Evolutionary conservation across 441 rosid genomes (phyloP).

Genomic region (Gossypium davidsonii): DNA sequence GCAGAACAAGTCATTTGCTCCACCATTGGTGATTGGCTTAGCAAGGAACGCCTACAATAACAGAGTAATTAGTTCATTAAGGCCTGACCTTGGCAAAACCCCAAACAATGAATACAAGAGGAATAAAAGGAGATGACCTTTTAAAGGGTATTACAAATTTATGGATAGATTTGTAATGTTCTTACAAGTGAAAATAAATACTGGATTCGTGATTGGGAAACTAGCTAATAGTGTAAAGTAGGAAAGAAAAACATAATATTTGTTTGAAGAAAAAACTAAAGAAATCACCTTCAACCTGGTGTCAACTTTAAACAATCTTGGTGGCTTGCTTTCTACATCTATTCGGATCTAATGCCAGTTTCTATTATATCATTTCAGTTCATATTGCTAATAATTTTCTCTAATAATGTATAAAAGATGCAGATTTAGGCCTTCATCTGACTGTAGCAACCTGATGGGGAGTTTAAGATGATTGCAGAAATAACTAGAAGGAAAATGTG

Average conservation of each 20-base stretch:
- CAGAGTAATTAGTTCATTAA: conserved; percentile 11
- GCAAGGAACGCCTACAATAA: conserved; percentile 74
- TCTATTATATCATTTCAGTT: neutral
- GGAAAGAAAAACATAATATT: neutral
- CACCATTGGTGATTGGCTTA: conserved; percentile 77
- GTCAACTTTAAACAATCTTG: neutral
- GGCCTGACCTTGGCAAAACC: conserved; percentile 2
- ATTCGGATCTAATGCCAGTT: neutral
- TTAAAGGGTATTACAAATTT: neutral
- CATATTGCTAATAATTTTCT: neutral
- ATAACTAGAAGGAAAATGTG: conserved; percentile 10
- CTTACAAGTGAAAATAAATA: neutral
- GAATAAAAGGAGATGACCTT: neutral
- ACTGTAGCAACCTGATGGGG: neutral
- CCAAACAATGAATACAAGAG: neutral
- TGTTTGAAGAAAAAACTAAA: neutral
- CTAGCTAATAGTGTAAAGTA: neutral
- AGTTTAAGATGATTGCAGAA: neutral
- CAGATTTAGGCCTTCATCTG: neutral
- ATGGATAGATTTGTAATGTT: neutral
- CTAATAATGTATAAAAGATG: neutral
- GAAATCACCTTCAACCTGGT: neutral
- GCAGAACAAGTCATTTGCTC: conserved; percentile 30
- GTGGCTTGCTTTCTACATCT: neutral
- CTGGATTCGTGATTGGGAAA: neutral